phyloP scores from a whole-genome alignment of 1,139 yeast species.

The Nadsonia starkeyi-henricii region DNA sequence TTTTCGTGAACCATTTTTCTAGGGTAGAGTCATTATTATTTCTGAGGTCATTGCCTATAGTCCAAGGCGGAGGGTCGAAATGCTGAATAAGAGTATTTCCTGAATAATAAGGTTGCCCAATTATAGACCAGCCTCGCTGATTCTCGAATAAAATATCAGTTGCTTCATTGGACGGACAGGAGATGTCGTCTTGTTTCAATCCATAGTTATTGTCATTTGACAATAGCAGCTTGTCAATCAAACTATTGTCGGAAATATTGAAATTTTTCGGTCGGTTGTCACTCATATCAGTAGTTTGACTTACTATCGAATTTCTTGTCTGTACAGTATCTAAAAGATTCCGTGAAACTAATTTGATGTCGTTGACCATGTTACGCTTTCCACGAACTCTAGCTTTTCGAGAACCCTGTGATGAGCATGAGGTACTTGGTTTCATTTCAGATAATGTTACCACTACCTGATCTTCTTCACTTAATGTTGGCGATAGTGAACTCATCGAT shows the following conservation, averaged over 20 bases:
- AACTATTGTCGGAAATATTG: neutral
- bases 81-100: conserved; percentile 25
- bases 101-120: neutral
- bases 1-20: neutral
- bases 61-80: conserved; percentile 39
- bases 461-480: neutral
- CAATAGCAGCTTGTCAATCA: too few species aligned
- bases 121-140: neutral
- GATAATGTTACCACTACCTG: neutral
- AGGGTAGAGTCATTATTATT: too few species aligned
- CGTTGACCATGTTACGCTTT: neutral
- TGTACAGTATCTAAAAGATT: neutral
- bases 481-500: too few species aligned
- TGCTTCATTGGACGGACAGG: neutral
- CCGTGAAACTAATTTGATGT: neutral
- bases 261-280: neutral
- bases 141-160: neutral
- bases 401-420: neutral
- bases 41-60: conserved; percentile 15
- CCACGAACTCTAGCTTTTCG: neutral
- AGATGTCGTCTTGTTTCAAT: neutral
- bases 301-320: neutral
- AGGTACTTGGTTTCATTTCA: neutral
- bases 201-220: neutral
- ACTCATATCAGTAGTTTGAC: neutral